Percentiles rank a stretch among this genome's conserved stretches.
phyloP scores from a whole-genome alignment of 2,329 filamentous ascomycete species.

The Colletotrichum costaricense region DNA sequence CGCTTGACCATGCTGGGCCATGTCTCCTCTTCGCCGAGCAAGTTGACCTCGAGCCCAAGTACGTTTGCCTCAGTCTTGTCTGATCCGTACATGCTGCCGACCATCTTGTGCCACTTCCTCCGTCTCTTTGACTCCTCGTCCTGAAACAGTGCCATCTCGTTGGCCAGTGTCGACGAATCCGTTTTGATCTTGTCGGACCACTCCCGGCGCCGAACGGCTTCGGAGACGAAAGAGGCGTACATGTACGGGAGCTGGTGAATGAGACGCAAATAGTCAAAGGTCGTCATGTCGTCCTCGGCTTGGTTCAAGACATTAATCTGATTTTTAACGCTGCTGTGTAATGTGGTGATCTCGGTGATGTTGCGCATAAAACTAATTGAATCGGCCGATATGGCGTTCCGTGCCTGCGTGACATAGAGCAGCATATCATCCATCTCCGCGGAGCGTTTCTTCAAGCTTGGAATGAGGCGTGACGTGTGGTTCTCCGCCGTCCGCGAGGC shows the following conservation, averaged over 20 bases:
- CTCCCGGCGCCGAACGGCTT: slow-evolving; percentile 86
- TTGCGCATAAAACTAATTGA: slow-evolving; percentile 82
- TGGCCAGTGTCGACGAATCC: slow-evolving; percentile 87
- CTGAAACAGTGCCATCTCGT: slow-evolving; percentile 91
- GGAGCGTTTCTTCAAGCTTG: slow-evolving; percentile 65
- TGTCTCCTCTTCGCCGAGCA: slow-evolving; percentile 80
- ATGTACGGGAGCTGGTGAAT: slow-evolving; percentile 88
- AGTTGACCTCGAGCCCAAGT: slow-evolving; percentile 84
- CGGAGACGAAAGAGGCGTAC: slow-evolving; percentile 89
- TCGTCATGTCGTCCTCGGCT: slow-evolving; percentile 79
- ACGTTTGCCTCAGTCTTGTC: slow-evolving; percentile 76
- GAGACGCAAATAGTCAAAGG: slow-evolving; percentile 83
- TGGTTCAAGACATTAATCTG: slow-evolving; percentile 79
- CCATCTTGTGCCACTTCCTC: slow-evolving; percentile 89
- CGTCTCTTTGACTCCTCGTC: slow-evolving; percentile 92
- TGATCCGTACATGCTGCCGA: slow-evolving; percentile 78
- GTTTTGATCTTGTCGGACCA: slow-evolving; percentile 92
- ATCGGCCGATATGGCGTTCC: slow-evolving; percentile 74
- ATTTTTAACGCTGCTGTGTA: slow-evolving; percentile 77
- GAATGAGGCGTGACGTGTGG: slow-evolving; percentile 72
- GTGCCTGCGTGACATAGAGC: slow-evolving; percentile 69
- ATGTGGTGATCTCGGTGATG: slow-evolving; percentile 82
- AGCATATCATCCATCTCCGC: slow-evolving; percentile 72
- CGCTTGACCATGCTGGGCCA: slow-evolving; percentile 84
- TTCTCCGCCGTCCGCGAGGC: slow-evolving; percentile 72